Evolutionary conservation across 148 eudicot species (phyloP), one percentile per base, ranked within the genome.

Genomic region (Nyssa sinensis): DNA sequence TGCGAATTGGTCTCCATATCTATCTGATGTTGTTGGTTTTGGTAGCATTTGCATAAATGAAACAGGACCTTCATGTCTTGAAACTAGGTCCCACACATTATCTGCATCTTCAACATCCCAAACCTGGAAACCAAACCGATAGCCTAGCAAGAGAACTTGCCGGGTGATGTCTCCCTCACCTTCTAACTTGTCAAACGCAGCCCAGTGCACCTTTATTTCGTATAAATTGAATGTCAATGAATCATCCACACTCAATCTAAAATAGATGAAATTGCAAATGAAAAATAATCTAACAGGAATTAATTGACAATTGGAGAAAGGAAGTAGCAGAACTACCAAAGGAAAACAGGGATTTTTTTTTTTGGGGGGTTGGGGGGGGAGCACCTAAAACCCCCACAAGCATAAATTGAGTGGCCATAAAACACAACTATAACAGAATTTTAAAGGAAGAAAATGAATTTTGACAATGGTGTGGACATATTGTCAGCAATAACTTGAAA

Each of bases 71-170:
- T 91, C 97, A 76, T 79, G 75, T 78, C 86, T 83, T 39, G 90
- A 84, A 28, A 90, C 96, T 66, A 94, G 76, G 69, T 82, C 87
- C 59, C 71, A 75, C 62, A 94, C 90, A 78, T 91, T 94, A 64
- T 84, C 81, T 23, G 90, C 89, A 65, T 86, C 94, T 83, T 94
- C 97, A 57, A 94, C 95, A 84, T 94, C 98, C 90, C 91, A 87
- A 57, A 91, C 90, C 78, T 94, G 95, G 75, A 94, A 94, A 64
- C 98, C 95, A 78, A 79, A 82, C 62, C 82, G 83, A 79, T 81
- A 94, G 31, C 93, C 98, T 72, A 94, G 83, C 71, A 94, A 84
- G 67, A 94, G 85, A 79, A 94, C 85, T 76, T 79, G 84, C 64
- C 93, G 83, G 32, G 74, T 57, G 66, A 57, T 63, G 64, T 78